Evolutionary conservation across 2,329 filamentous ascomycete species (phyloP).

Genomic region (Aotearoamyces nothofagi): DNA sequence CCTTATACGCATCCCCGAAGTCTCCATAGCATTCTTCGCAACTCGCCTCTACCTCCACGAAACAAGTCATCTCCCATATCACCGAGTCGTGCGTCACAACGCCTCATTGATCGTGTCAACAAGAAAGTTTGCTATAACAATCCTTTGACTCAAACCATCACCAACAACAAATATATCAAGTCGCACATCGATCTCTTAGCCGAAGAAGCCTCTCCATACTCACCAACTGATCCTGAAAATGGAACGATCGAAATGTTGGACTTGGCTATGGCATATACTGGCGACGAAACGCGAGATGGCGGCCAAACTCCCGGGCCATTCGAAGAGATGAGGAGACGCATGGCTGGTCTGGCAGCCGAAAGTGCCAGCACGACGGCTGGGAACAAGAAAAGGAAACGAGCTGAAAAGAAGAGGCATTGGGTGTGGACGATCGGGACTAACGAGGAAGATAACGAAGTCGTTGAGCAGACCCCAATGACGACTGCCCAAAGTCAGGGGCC

Average conservation of each 20-base stretch:
- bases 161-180: constrained; percentile 42
- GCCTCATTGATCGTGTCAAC: constrained; percentile 31
- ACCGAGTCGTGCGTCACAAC: constrained; percentile 35
- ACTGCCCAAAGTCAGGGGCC: too few relatives aligned
- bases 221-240: constrained; percentile 11
- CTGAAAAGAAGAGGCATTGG: not conserved
- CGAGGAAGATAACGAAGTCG: not conserved
- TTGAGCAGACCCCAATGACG: too few relatives aligned
- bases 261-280: constrained; percentile 32
- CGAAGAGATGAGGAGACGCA: constrained; percentile 44
- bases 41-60: constrained; percentile 44
- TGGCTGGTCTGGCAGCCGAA: constrained; percentile 31
- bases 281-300: constrained; percentile 40
- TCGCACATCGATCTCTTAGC: constrained; percentile 48
- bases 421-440: not conserved
- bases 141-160: constrained; percentile 47
- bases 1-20: constrained; percentile 44
- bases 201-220: constrained; percentile 30
- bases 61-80: constrained; percentile 34
- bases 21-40: constrained; percentile 49
- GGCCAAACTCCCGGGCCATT: constrained; percentile 48
- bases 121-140: constrained; percentile 44
- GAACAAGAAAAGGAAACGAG: not conserved
- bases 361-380: constrained; percentile 8
- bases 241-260: constrained; percentile 29